Evolutionary conservation across 768 basidiomycete species (phyloP), one percentile per base, ranked within the genome.

Genomic region (Boletus speciosus): DNA sequence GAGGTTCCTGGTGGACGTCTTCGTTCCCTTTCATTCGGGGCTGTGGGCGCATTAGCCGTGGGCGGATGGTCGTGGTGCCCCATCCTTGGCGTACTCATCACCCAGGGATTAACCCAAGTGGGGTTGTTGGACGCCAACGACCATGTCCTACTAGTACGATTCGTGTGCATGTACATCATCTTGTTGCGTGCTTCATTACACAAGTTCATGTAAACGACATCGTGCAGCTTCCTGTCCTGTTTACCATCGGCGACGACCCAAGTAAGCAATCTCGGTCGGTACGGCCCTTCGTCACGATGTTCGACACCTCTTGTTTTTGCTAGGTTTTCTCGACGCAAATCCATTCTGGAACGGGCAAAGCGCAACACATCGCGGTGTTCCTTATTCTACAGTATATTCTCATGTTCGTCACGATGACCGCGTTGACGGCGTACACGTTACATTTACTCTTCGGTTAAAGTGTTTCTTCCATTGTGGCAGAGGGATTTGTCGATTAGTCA

Each of bases 261-360:
- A 72, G 81, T 82, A 39, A 41, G 53, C 49, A 19, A 16, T n/a
- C 32, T 41, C 23, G 7, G 10, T 45, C 27, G 27, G 7, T 42
- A 9, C 5, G 44, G 19, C 9, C 29, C 5, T 49, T 21, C 46
- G 31, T 55, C 51, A 34, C 4, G 29, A 40, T 19, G 4, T 36
- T 27, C 37, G 4, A 57, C 25, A 15, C 40, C 23, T 19, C 19
- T 47, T 39, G 4, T 27, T 29, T 29, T 36, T 23, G 47, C 35
- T 58, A 86, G 78, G 84, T 86, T 0, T 79, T 78, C 52, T 68
- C 87, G 36, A 86, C 84, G 1, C 84, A 88, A 60, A 78, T 84
- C 9, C 81, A 84, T 61, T 85, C 83, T 43, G 83, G 81, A 2
- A 84, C 82, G 1, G 86, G 87, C 27, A 76, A 71, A 29, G 82